Percentiles rank a stretch among this genome's conserved stretches.
phyloP scores from a whole-genome alignment of 495 filamentous ascomycete genomes.

The Extremus antarcticus region DNA sequence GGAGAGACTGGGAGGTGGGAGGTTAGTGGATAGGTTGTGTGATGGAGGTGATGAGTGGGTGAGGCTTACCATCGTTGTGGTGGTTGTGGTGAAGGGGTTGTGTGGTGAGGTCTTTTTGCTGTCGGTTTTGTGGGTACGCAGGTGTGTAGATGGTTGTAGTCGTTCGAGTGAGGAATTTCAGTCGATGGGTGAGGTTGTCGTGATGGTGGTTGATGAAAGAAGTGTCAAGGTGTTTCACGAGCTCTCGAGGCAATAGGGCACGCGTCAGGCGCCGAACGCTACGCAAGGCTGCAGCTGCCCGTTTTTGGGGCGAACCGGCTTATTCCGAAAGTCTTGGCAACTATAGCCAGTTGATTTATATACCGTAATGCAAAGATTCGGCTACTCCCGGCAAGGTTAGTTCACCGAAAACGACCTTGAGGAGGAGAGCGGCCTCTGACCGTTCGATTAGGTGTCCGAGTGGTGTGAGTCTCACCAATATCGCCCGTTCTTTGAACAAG shows the following conservation, averaged over 20 bases:
- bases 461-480: too few species aligned
- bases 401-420: neutral
- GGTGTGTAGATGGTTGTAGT: neutral
- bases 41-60: neutral
- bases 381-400: neutral
- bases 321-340: neutral
- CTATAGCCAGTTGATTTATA: neutral
- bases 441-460: slow-evolving; percentile 10
- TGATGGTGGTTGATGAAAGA: slow-evolving; percentile 2
- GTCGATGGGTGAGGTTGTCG: neutral
- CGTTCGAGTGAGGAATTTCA: neutral
- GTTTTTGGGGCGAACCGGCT: neutral
- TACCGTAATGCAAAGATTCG: neutral
- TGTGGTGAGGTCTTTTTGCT: neutral
- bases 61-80: neutral
- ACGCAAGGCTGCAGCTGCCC: neutral
- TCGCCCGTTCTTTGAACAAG: too few species aligned
- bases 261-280: neutral
- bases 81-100: neutral
- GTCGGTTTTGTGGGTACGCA: neutral
- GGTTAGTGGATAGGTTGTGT: slow-evolving; percentile 19
- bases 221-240: neutral
- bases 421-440: too few species aligned
- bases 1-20: slow-evolving; percentile 63
- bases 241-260: slow-evolving; percentile 1